Conservation (phyloP, 805 yeast species). For the Ogataea pini region DNA sequence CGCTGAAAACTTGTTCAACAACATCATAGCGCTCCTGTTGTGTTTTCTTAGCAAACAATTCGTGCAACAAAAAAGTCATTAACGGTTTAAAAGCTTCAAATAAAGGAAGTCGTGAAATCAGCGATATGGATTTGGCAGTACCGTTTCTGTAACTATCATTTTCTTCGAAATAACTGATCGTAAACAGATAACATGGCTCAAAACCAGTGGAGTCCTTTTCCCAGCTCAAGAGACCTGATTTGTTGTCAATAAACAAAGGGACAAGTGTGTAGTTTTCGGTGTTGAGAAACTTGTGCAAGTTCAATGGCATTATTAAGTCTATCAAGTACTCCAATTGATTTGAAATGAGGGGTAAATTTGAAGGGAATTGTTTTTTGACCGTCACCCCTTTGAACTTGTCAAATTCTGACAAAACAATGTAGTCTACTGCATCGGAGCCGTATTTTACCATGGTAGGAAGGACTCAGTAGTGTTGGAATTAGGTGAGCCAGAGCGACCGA, state of each 20-base stretch:
- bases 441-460: neutral
- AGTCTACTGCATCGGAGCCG: conserved; percentile 21
- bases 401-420: conserved; percentile 66
- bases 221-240: conserved; percentile 21
- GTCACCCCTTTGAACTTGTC: conserved; percentile 76
- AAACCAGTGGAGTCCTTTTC: conserved; percentile 12
- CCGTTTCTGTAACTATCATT: conserved; percentile 40
- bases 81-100: conserved; percentile 53
- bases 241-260: conserved; percentile 42
- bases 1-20: conserved; percentile 17
- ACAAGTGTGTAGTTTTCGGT: conserved; percentile 61
- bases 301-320: conserved; percentile 31
- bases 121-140: conserved; percentile 46
- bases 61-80: conserved; percentile 46
- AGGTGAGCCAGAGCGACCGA: too few species aligned
- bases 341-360: conserved; percentile 59
- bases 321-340: conserved; percentile 44
- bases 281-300: conserved; percentile 45
- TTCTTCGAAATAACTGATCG: conserved; percentile 32
- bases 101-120: conserved; percentile 44
- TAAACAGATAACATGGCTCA: conserved; percentile 29
- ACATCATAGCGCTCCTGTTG: conserved; percentile 5
- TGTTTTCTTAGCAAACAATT: conserved; percentile 32
- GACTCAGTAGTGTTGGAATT: neutral
- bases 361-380: conserved; percentile 61